Evolutionary conservation across 495 filamentous ascomycete genomes (phyloP).

Genomic region (Annulohypoxylon nitens): DNA sequence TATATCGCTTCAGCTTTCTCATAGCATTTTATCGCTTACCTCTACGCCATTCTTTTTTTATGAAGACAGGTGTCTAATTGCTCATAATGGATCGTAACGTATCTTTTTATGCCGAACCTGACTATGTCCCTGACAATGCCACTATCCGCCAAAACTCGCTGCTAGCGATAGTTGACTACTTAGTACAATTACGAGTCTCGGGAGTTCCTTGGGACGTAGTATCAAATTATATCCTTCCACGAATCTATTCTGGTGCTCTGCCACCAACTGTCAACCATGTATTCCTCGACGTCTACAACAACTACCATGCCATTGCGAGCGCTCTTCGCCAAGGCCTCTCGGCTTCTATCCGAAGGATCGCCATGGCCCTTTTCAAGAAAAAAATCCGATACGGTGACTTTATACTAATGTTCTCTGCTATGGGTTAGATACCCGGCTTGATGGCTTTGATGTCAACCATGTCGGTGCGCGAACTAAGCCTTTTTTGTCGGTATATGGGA

Average conservation of each 20-base stretch:
- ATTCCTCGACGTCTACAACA: conserved; percentile 31
- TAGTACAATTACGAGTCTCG: neutral
- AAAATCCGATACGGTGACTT: conserved; percentile 22
- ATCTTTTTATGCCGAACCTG: neutral
- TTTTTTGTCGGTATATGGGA: conserved; percentile 41
- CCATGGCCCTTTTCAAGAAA: conserved; percentile 34
- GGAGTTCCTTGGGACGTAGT: neutral
- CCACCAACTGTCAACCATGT: conserved; percentile 29
- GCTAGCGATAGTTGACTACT: conserved; percentile 4
- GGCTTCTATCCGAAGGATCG: conserved; percentile 22
- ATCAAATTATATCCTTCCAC: neutral
- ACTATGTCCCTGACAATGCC: conserved; percentile 8
- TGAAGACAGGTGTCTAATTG: neutral
- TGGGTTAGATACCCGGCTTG: conserved; percentile 39
- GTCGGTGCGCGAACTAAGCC: conserved; percentile 40
- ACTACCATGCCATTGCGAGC: conserved; percentile 22
- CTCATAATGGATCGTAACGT: neutral
- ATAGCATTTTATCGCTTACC: neutral
- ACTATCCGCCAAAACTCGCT: conserved; percentile 4
- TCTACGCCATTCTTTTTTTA: neutral
- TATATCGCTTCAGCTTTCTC: neutral
- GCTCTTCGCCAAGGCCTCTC: conserved; percentile 36
- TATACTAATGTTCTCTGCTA: conserved; percentile 26
- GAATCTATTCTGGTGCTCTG: conserved; percentile 30
- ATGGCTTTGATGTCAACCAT: conserved; percentile 41